Base-by-base conservation (phyloP, 768 basidiomycete genomes). In the Boletus pseudo-olivaceus region DNA sequence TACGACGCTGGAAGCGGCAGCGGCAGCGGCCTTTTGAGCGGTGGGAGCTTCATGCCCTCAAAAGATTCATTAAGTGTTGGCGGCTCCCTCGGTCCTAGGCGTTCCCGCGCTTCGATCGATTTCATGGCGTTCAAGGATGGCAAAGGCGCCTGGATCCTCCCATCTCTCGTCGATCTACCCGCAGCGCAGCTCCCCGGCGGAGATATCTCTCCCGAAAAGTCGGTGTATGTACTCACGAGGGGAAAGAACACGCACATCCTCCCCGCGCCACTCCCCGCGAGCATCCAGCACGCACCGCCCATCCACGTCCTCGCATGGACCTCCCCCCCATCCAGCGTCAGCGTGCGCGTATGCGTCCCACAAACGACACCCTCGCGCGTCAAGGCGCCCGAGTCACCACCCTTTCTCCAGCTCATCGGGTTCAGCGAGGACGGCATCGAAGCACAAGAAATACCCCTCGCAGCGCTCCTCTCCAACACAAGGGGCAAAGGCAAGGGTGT, bases 401-500 rank as follows among this genome's bases (percentile, higher is more conserved):
- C 81, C 9, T 78, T 81, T 60, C 69, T 93, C 42, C 91, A 93
- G 65, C 67, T 91, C 34, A 73, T 88, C 43, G 84, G 82, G 17
- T 81, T 92, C 48, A 77, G 83, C 23, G 84, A 86, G 49, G 78
- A 82, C 52, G 90, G 90, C 11, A 60, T 93, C 15, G 90, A 93
- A 65, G 79, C 84, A 3, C 83, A 87, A 56, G 91, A 93, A 68
- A 66, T 86, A 30, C 69, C 80, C 1, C 67, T 90, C 11, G 67
- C 78, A 10, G 77, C 78, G 51, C 67, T 89, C 42, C 57, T 65
- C 15, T 54, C 61, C 49, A 26, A 27, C 1, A 1, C 30, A 46
- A 70, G 61, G 39, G 74, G 75, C 30, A 79, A 81, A 65, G 32
- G 45, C 0, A 34, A 77, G 78, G 50, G 46, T 6, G 76, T 73